Base-by-base conservation (phyloP, 2,329 filamentous ascomycete species). In the Aphanocladium album region DNA sequence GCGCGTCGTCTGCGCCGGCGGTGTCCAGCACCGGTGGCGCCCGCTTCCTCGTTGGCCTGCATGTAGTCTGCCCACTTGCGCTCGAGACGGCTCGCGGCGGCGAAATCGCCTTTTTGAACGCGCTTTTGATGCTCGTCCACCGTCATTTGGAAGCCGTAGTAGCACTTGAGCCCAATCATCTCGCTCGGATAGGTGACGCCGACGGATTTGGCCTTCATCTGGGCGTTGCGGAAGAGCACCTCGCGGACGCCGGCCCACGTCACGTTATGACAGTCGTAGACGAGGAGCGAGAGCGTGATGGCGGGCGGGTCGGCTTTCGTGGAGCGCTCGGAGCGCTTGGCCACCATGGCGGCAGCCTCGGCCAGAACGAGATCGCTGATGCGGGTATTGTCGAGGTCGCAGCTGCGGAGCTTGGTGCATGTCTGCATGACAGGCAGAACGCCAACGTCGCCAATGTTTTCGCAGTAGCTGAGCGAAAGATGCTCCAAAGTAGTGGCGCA, bases 61-160 rank as follows among this genome's bases (percentile, higher is more conserved):
- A 97, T 97, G 73, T 91, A 96, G 59, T 96, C 89, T 0, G 89
- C 89, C 93, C 93, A 98, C 72, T 93, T 96, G 64, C 87, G 83
- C 78, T 96, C 93, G 21, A 98, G 80, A n/a, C 90, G 80, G 41
- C 81, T 82, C 0, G 95, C 95, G 1, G 89, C 82, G 0, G 81
- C 79, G 62, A 91, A 83, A 63, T 96, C 90, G 7, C 91, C 91
- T 5, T 84, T 80, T 56, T 96, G 73, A 0, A 97, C 90, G 4
- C 93, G 85, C 76, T 93, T 93, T 57, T 87, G 92, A 74, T 98
- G 93, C 72, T 97, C 92, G 66, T 97, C 89, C 5, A 97, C 92
- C 0, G 92, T 97, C 76, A 91, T 90, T 75, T 98, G 93, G 85
- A 91, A 97, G 46, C 89, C 91, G 72, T 96, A 96, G 77, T 93